Conservation (phyloP, 768 basidiomycete genomes). For the Tulasnella sp. region DNA sequence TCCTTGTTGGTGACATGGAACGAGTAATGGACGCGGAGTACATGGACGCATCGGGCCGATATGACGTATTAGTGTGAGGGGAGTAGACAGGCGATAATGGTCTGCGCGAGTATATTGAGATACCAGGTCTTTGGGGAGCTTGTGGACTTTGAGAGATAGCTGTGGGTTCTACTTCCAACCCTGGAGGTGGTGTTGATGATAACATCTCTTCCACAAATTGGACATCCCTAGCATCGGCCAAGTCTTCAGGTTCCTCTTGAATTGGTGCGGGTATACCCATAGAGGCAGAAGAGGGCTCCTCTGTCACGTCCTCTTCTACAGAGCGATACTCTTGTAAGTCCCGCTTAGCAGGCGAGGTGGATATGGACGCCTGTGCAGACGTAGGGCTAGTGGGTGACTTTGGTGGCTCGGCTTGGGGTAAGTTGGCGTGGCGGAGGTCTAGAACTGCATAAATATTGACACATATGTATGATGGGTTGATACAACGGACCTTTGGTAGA, state of each 20-base stretch:
- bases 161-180: not conserved
- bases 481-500: conserved; percentile 37
- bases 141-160: not conserved
- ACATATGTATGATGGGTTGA: conserved; percentile 41
- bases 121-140: not conserved
- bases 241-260: conserved; percentile 8
- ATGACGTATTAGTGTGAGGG: conserved; percentile 4
- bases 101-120: conserved; percentile 10
- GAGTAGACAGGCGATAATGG: conserved; percentile 14
- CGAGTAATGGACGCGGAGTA: no score
- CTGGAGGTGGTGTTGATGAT: not conserved
- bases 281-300: conserved; percentile 4
- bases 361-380: not conserved
- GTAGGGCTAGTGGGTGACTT: conserved; percentile 4
- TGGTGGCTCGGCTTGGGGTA: conserved; percentile 16
- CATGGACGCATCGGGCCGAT: not conserved
- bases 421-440: conserved; percentile 22
- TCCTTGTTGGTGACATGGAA: no score
- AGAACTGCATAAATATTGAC: conserved; percentile 33
- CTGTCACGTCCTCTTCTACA: not conserved
- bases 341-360: conserved; percentile 1
- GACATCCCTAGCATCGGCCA: not conserved
- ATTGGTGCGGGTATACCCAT: conserved; percentile 10
- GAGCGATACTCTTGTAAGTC: conserved; percentile 7
- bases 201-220: no score